Base-by-base conservation (phyloP, 129 eudicot species). In the Saussurea involucrata region DNA sequence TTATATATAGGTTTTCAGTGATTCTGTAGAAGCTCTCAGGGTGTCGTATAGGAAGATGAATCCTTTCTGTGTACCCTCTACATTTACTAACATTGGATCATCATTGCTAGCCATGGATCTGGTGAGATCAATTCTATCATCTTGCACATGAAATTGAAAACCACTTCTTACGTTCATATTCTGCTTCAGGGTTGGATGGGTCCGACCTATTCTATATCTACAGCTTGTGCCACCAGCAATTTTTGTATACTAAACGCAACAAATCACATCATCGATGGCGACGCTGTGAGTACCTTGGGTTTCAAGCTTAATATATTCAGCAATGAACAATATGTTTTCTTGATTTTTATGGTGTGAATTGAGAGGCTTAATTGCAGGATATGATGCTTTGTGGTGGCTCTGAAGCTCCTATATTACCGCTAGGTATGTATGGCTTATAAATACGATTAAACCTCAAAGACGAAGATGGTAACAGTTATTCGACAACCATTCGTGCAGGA, bases 361-460 rank as follows among this genome's bases (percentile, higher is more conserved):
- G 65, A 17, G 37, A 33, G 66, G 61, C 58, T 58, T 77, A 77
- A 69, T 22, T 83, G 78, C 73, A 92, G 98, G 92, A 90, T 24
- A 63, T 92, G 92, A 92, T 92, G 98, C 98, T 92, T 67, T 90
- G 96, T 82, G 98, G 98, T 74, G 98, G 98, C 71, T 90, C 98
- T 76, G 98, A 92, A 85, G 88, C 96, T 31, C 72, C 81, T 17
- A 87, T 92, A 69, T 83, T 88, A 73, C 94, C 98, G 13, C 82
- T 86, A 83, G 98, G 98, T 92, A 86, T 28, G 98, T 92, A 86
- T 28, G n/a, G 21, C 28, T 58, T 80, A 37, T 2, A 33, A 15
- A n/a, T 46, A 57, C 18, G 17, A 58, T 28, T 22, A 49, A 49
- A 21, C 36, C 58, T 65, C 42, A 66, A 78, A 70, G 44, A 72